Base-by-base conservation (phyloP, 1,284 basidiomycete species). In the Trichosporon sp. region DNA sequence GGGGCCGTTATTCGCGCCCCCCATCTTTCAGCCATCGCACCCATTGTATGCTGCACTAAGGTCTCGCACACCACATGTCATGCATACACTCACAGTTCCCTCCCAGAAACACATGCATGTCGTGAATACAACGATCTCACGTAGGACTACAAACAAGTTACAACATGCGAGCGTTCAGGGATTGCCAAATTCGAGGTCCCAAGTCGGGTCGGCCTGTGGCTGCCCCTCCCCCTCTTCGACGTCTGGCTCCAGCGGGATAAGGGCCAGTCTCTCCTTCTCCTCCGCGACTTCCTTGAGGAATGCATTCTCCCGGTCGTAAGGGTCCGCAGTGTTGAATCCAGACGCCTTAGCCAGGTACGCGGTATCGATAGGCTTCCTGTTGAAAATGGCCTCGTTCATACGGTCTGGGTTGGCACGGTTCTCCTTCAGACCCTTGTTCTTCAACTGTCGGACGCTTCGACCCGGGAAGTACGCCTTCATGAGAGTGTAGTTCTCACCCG, bases 381-480 rank as follows among this genome's bases (percentile, higher is more conserved):
- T 73, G 65, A 79, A 66, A 51, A 82, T 79, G 11, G 79, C 79
- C 10, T 75, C 77, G 5, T 75, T 79, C 73, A 82, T 77, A 51
- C 75, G 75, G 32, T 78, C 74, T 2, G 79, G 78, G 73, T 82
- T 78, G 3, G 63, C 56, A 66, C 69, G 74, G 72, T 80, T 81
- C 75, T 82, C 80, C 19, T 74, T 70, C 51, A 71, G 19, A 0
- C 78, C 79, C 67, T 82, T 82, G 31, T 77, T 72, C 68, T 78
- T 78, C 54, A 82, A 70, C 68, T 80, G 78, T n/a, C 74, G 73
- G 48, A 76, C 73, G 0, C 74, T 78, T 32, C 80, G 73, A 19
- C 78, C 76, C 3, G 80, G 79, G 74, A 82, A 82, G 70, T 80
- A 82, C 40, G 77, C 77, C 69, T 78, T 78, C 79, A 82, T 81